Base-by-base conservation (phyloP, 1,284 basidiomycete genomes). In the Mycena sp. region DNA sequence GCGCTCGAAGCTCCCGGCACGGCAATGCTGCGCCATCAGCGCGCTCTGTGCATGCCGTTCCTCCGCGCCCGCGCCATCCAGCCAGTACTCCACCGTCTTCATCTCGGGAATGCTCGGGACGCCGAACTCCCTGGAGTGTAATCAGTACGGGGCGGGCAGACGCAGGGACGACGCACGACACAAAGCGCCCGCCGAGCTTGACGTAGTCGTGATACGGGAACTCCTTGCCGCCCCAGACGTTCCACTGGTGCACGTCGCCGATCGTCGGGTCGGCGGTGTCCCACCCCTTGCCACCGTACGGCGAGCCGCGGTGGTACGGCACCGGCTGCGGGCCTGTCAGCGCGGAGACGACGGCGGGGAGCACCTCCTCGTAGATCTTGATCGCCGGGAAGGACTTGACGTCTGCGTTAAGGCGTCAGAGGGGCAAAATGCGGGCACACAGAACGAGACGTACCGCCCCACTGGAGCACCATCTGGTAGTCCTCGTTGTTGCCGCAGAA, bases 201-300 rank as follows among this genome's bases (percentile, higher is more conserved):
- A 95, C 92, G 92, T 94, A 96, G 68, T 95, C 92, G 64, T 93
- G 88, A 91, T 94, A 97, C 2, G 93, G 89, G 71, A 94, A 90
- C 74, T 96, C 93, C 3, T 80, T 77, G 30, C 91, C 91, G 74
- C 96, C 94, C 94, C 95, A 96, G 11, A 96, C 92, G 72, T 95
- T 94, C 92, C 93, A 95, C 76, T 95, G 93, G 74, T 96, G 94
- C 32, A 95, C 79, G 77, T 96, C 95, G 14, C 95, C 95, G 43
- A 92, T 83, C 0, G 87, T 91, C 71, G 81, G 82, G 76, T 96
- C 93, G 2, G 87, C 88, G 0, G 92, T 92, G 25, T 80, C 79
- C 71, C 90, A 88, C 3, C 90, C 90, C 56, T 88, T 85, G 1
- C 92, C 93, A 58, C 93, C 93, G 77, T 95, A 97, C 0, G 95